phyloP scores from a whole-genome alignment of 257 asterid species.

The Anisodus acutangulus region DNA sequence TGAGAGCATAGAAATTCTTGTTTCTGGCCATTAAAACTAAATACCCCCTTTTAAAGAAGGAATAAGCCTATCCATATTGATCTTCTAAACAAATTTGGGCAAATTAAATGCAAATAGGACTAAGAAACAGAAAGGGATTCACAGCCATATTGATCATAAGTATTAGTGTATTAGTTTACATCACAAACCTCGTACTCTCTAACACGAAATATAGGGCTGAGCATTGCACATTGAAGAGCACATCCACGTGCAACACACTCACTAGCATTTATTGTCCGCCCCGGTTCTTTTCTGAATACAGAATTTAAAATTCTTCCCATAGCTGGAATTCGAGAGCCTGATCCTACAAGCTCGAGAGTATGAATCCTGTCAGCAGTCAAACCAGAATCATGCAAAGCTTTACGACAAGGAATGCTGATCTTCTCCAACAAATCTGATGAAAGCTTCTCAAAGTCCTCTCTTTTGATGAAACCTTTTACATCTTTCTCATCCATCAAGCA shows the following conservation, averaged over 20 bases:
- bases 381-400: constrained; percentile 77
- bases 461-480: constrained; percentile 80
- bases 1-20: not conserved
- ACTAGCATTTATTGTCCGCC: constrained; percentile 87
- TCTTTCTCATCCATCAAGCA: constrained; percentile 99
- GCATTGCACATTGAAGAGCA: constrained; percentile 96
- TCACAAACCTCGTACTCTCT: constrained; percentile 89
- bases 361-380: constrained; percentile 69
- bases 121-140: not conserved
- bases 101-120: not conserved
- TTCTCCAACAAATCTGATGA: constrained; percentile 71
- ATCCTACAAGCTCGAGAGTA: constrained; percentile 92
- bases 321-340: constrained; percentile 95
- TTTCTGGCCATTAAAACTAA: not conserved
- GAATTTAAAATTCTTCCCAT: constrained; percentile 63
- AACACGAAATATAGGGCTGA: constrained; percentile 82
- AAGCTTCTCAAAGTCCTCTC: constrained; percentile 88
- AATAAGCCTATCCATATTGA: not conserved
- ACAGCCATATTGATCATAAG: constrained; percentile 8
- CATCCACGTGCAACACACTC: constrained; percentile 99
- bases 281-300: constrained; percentile 72
- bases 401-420: constrained; percentile 67
- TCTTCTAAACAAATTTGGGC: not conserved
- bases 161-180: not conserved
- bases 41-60: not conserved